These are phyloP conservation scores for Thymus quinquecostatus DNA, from an alignment of 257 asterid species.

Conservation along the genomic window DNA sequence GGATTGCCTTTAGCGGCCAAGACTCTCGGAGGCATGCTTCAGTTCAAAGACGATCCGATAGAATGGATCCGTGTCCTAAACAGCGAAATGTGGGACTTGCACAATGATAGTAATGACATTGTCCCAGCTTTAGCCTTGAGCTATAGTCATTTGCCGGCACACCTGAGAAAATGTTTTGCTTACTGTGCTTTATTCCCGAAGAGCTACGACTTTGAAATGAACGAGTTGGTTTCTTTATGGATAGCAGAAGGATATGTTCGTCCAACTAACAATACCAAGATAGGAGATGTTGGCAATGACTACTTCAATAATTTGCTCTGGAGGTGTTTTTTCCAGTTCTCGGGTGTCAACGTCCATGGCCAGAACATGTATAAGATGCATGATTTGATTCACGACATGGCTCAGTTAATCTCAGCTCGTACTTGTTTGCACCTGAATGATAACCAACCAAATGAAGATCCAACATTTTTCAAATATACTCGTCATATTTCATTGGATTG, in stretches of 20 bases:
- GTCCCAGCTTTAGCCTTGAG: constrained; percentile 39
- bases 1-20: constrained; percentile 48
- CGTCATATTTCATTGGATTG: constrained; percentile 38
- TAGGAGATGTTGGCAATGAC: constrained; percentile 41
- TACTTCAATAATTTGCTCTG: constrained; percentile 40
- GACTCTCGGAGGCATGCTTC: constrained; percentile 42
- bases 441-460: constrained; percentile 1
- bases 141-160: constrained; percentile 44
- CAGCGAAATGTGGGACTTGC: constrained; percentile 46
- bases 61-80: constrained; percentile 39
- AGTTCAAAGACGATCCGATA: constrained; percentile 20
- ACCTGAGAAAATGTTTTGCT: constrained; percentile 45
- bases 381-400: constrained; percentile 43
- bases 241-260: constrained; percentile 46
- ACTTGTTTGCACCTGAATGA: constrained; percentile 27
- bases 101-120: constrained; percentile 29
- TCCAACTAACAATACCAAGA: constrained; percentile 30
- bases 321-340: constrained; percentile 46
- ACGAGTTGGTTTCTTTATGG: constrained; percentile 42
- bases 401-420: constrained; percentile 35
- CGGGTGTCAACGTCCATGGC: constrained; percentile 22
- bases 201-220: constrained; percentile 32
- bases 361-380: constrained; percentile 42
- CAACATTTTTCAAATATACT: constrained; percentile 5
- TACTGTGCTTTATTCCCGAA: constrained; percentile 47